Percentiles rank a stretch among this genome's conserved stretches.
phyloP scores from a whole-genome alignment of 345 rosid species.

The Litchi chinensis region DNA sequence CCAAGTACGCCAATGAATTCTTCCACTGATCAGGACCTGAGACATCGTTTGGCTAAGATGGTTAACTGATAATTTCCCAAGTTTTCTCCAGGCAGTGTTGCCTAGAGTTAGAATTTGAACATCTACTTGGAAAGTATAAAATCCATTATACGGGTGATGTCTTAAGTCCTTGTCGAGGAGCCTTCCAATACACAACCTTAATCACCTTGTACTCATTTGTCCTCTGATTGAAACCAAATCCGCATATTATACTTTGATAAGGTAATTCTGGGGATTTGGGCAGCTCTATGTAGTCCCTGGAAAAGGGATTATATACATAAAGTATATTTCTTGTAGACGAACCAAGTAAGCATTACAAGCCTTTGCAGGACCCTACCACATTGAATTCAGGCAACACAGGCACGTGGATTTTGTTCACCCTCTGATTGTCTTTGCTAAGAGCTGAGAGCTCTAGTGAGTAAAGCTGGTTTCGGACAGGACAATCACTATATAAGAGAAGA shows the following conservation, averaged over 20 bases:
- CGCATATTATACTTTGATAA: conserved; percentile 40
- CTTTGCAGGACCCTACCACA: conserved; percentile 51
- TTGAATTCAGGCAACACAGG: conserved; percentile 44
- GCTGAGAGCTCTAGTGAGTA: conserved; percentile 37
- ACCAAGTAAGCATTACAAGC: conserved; percentile 43
- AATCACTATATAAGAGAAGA: conserved; percentile 46
- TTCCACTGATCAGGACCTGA: conserved; percentile 6
- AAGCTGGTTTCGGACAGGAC: conserved; percentile 45
- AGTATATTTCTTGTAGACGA: conserved; percentile 26
- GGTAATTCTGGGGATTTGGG: conserved; percentile 32
- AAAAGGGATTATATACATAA: conserved; percentile 42
- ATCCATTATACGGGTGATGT: not conserved
- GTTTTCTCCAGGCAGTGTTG: conserved; percentile 28
- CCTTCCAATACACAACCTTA: conserved; percentile 36
- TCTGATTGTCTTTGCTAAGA: not conserved
- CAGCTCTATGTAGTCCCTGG: conserved; percentile 31
- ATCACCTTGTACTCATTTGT: conserved; percentile 39
- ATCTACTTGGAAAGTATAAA: conserved; percentile 25
- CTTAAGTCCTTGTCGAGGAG: too few relatives aligned
- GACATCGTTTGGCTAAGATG: conserved; percentile 7
- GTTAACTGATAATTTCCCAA: not conserved
- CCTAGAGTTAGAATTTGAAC: conserved; percentile 44
- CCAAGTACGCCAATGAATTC: conserved; percentile 9
- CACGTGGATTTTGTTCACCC: conserved; percentile 30
- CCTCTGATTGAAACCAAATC: conserved; percentile 44